Conservation (phyloP, 108 stramenopile genomes). For the Asterionellopsis glacialis region DNA sequence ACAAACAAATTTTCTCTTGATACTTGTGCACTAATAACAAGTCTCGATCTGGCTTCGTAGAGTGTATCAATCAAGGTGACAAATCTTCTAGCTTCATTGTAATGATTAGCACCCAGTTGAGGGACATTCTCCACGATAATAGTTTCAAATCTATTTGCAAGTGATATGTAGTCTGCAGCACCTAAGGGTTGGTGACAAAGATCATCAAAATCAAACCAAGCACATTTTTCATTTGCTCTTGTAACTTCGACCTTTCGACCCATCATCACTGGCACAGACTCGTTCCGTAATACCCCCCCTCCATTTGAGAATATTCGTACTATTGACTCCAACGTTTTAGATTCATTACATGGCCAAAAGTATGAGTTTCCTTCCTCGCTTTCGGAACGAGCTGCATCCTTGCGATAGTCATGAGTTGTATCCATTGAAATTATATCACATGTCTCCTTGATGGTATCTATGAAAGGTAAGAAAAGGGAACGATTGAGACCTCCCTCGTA, state of each 20-base stretch:
- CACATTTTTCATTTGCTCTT: conserved; percentile 18
- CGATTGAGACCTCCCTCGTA: conserved; percentile 61
- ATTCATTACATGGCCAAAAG: background rate
- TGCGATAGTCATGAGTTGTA: conserved; percentile 10
- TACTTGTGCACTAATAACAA: conserved; percentile 24
- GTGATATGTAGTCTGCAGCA: conserved; percentile 24
- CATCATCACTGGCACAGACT: conserved; percentile 24
- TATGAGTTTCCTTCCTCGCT: background rate
- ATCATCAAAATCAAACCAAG: conserved; percentile 21
- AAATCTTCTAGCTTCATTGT: conserved; percentile 50
- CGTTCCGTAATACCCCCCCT: conserved; percentile 4
- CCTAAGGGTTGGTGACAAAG: conserved; percentile 28
- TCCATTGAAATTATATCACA: conserved; percentile 11
- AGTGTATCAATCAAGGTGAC: conserved; percentile 57
- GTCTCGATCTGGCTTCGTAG: conserved; percentile 41
- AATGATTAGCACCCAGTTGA: conserved; percentile 12
- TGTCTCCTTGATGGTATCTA: conserved; percentile 22
- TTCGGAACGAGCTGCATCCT: background rate
- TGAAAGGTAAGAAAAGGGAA: conserved; percentile 47
- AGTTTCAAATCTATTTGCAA: conserved; percentile 9
- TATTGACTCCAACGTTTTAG: no score
- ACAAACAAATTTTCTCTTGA: conserved; percentile 32
- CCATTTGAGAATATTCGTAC: no score
- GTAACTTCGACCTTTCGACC: conserved; percentile 18
- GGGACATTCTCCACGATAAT: conserved; percentile 25